A percentile compares a stretch with the other conserved stretches of the same genome.
These are phyloP conservation scores for Diplodia mutila DNA, from an alignment of 2,329 filamentous ascomycete genomes.

Conservation along the genomic window DNA sequence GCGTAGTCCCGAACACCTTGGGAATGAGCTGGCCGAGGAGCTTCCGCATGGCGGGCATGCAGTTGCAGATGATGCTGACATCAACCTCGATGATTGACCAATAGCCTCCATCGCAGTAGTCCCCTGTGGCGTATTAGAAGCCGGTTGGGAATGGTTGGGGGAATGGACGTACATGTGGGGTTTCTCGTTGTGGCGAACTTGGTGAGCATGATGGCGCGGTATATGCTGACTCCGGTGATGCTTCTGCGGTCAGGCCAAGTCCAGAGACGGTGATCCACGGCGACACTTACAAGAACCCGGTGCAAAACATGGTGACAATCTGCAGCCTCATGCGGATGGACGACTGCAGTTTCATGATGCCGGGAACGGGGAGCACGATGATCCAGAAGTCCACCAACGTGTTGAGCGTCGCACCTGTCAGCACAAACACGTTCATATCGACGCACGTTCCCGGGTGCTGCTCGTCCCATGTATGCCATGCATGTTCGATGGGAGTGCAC, in stretches of 20 bases:
- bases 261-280: too few relatives aligned
- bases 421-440: neutral
- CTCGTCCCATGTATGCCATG: neutral
- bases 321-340: constrained; percentile 6
- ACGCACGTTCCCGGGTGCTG: neutral
- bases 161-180: neutral
- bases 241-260: neutral
- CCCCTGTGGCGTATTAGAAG: neutral
- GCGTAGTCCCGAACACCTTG: neutral
- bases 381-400: constrained; percentile 2
- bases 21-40: neutral
- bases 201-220: neutral
- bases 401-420: neutral
- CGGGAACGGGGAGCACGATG: constrained; percentile 4
- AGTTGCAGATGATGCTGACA: neutral
- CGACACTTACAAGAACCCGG: neutral
- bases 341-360: neutral
- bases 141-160: neutral
- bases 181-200: constrained; percentile 1
- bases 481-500: neutral
- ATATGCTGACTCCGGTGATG: constrained; percentile 8
- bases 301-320: constrained; percentile 9
- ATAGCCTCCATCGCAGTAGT: constrained; percentile 3
- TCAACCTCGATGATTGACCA: constrained; percentile 13
- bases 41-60: neutral